These are phyloP conservation scores for Leccinellum rugosiceps DNA, from an alignment of 768 basidiomycete species.

Conservation along the genomic window DNA sequence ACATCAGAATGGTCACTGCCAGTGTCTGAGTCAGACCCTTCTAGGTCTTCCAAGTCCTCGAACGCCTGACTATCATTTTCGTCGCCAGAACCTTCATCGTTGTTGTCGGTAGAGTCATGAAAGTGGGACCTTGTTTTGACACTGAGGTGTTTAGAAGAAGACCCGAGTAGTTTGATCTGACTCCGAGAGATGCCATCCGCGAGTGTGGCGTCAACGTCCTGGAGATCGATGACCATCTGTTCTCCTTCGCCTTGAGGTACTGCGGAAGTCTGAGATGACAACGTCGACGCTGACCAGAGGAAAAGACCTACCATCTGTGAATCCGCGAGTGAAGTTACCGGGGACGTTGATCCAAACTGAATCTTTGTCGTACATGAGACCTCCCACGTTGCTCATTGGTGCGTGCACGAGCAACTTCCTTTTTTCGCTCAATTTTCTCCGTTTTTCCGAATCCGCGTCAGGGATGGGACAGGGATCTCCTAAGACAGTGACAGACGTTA, in stretches of 20 bases:
- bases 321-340: constrained; percentile 86
- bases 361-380: constrained; percentile 96
- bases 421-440: constrained; percentile 92
- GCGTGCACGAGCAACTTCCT: constrained; percentile 90
- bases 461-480: constrained; percentile 97
- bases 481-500: constrained; percentile 68
- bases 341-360: constrained; percentile 98
- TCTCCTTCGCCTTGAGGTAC: constrained; percentile 90
- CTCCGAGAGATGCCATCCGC: constrained; percentile 80
- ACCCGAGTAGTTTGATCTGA: constrained; percentile 78
- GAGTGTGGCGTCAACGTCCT: constrained; percentile 79
- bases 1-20: not conserved
- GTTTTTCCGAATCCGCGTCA: constrained; percentile 84
- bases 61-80: constrained; percentile 16
- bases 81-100: constrained; percentile 27
- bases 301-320: constrained; percentile 50
- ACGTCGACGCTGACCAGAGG: not conserved
- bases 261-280: constrained; percentile 17
- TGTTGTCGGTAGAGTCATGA: constrained; percentile 36
- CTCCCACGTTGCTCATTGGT: constrained; percentile 98
- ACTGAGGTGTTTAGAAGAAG: constrained; percentile 70
- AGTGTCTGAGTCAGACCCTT: not conserved
- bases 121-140: constrained; percentile 32
- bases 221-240: constrained; percentile 95
- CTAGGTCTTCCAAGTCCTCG: constrained; percentile 10